Evolutionary conservation across 305 asterid species (phyloP).

Genomic region (Ilex paraguariensis): DNA sequence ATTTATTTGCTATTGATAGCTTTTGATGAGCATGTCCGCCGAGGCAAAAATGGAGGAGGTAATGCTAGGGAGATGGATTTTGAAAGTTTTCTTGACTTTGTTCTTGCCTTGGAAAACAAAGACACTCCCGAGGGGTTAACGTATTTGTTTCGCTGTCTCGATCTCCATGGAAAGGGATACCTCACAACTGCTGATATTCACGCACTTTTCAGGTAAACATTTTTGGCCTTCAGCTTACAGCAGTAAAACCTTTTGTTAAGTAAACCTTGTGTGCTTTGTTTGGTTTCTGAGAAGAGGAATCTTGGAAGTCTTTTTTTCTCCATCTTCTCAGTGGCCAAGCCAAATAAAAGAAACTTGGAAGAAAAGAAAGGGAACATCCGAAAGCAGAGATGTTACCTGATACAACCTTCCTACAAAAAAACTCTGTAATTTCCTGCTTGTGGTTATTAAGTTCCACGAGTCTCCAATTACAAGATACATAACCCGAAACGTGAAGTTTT

Average conservation of each 20-base stretch:
- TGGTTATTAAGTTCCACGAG: conserved; percentile 44
- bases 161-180: conserved; percentile 88
- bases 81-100: conserved; percentile 92
- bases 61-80: conserved; percentile 95
- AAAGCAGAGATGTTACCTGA: conserved; percentile 49
- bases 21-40: conserved; percentile 93
- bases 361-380: conserved; percentile 51
- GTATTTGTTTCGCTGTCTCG: conserved; percentile 90
- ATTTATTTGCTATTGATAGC: conserved; percentile 33
- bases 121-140: conserved; percentile 94
- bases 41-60: conserved; percentile 84
- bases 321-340: not conserved
- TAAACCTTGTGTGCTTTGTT: not conserved
- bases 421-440: conserved; percentile 67
- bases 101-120: conserved; percentile 90
- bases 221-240: conserved; percentile 12
- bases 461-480: conserved; percentile 63
- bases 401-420: conserved; percentile 51
- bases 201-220: conserved; percentile 75
- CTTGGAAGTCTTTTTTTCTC: no score
- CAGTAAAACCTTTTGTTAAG: not conserved
- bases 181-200: conserved; percentile 91
- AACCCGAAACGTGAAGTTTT: not conserved
- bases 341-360: conserved; percentile 30
- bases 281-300: not conserved